phyloP scores from a whole-genome alignment of 2,329 filamentous ascomycete genomes.

The Myriosclerotinia curreyana region DNA sequence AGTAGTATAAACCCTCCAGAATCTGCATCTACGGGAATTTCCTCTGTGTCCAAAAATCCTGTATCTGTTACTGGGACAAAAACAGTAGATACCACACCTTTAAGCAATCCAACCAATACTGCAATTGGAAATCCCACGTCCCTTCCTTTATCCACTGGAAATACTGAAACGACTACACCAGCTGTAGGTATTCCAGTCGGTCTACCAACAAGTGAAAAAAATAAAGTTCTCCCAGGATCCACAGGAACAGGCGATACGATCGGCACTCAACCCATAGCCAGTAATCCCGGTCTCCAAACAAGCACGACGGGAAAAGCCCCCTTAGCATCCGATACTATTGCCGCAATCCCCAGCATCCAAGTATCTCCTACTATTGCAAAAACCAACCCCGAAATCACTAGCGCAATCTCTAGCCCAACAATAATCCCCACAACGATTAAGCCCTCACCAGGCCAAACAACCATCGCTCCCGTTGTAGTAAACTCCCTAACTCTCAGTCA shows the following conservation, averaged over 20 bases:
- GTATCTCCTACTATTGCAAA: neutral
- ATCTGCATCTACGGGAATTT: neutral
- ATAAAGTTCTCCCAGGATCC: neutral
- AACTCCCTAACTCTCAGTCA: conserved; percentile 29
- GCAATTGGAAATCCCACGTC: neutral
- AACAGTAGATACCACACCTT: neutral
- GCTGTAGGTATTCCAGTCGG: conserved; percentile 10
- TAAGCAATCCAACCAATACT: neutral
- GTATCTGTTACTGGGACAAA: neutral
- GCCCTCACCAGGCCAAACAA: conserved; percentile 20
- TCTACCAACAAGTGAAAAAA: conserved; percentile 2
- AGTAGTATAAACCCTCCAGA: neutral
- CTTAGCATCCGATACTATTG: neutral
- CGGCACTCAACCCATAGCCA: conserved; percentile 4
- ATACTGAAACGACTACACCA: neutral
- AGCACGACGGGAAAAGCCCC: neutral
- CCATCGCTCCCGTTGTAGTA: conserved; percentile 27
- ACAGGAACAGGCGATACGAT: neutral
- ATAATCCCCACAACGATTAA: conserved; percentile 13
- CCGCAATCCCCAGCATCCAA: neutral
- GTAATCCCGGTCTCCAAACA: neutral
- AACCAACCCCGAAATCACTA: neutral
- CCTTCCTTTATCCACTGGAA: neutral
- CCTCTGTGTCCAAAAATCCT: neutral
- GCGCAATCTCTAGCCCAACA: neutral